These are phyloP conservation scores for Aristolochia fimbriata DNA, from an alignment of 164 flowering plant genomes.

Conservation along the genomic window DNA sequence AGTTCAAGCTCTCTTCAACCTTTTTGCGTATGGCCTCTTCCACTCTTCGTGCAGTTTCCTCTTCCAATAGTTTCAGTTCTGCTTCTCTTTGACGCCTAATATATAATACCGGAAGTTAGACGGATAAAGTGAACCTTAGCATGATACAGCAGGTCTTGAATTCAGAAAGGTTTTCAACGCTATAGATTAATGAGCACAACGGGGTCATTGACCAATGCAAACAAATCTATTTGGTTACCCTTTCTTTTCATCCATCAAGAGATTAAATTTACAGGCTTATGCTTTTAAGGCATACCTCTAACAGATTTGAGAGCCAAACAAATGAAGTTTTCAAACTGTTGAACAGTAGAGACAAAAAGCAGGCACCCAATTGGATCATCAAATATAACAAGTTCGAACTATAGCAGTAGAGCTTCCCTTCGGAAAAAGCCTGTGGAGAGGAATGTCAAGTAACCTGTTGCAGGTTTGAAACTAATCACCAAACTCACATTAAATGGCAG, in stretches of 20 bases:
- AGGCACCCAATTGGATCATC: conserved; percentile 81
- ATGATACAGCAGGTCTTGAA: conserved; percentile 9
- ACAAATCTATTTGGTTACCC: conserved; percentile 18
- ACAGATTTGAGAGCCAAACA: conserved; percentile 89
- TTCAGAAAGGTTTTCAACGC: conserved; percentile 12
- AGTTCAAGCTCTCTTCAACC: conserved; percentile 77
- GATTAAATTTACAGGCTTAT: conserved; percentile 47
- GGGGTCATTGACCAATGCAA: conserved; percentile 13
- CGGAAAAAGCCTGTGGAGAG: conserved; percentile 82
- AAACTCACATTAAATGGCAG: conserved; percentile 5
- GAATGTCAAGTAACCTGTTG: conserved; percentile 69
- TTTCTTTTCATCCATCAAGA: conserved; percentile 22
- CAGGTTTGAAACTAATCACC: conserved; percentile 53
- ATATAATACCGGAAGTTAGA: conserved; percentile 22
- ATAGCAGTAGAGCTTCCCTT: conserved; percentile 84
- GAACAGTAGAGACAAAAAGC: conserved; percentile 84
- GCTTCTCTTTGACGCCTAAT: conserved; percentile 93
- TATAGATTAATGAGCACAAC: conserved; percentile 17
- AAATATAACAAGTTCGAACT: conserved; percentile 72
- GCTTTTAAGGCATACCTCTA: conserved; percentile 98
- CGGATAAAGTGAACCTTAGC: conserved; percentile 10
- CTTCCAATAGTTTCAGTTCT: conserved; percentile 77
- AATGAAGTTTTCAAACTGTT: conserved; percentile 73
- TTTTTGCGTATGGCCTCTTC: conserved; percentile 73
- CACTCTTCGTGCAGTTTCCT: conserved; percentile 86